Evolutionary conservation across 2,329 filamentous ascomycete genomes (phyloP).

Genomic region (Calonectria fujianensis): DNA sequence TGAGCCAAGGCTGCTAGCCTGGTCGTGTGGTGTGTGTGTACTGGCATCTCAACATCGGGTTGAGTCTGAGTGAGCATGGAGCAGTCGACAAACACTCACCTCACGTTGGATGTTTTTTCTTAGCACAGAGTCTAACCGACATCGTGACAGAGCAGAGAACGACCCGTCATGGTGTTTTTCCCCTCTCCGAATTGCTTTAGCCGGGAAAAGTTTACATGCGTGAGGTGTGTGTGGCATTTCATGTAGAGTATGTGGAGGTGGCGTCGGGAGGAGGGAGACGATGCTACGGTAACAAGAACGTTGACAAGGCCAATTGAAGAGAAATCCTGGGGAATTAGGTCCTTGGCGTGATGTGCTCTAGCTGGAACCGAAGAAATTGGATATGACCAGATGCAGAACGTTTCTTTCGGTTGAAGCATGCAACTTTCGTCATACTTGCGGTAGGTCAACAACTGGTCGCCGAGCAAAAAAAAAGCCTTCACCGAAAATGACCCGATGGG

Average conservation of each 20-base stretch:
- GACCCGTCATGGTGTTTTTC: not conserved
- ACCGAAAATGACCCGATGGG: slow-evolving; percentile 31
- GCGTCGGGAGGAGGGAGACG: slow-evolving; percentile 23
- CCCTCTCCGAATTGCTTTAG: slow-evolving; percentile 16
- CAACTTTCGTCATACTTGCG: not conserved
- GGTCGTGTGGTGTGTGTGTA: slow-evolving; percentile 1
- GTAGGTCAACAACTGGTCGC: slow-evolving; percentile 8
- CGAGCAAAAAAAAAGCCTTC: slow-evolving; percentile 6
- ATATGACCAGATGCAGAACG: slow-evolving; percentile 6
- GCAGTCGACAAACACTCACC: not conserved
- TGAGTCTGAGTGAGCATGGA: not conserved
- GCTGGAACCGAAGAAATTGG: slow-evolving; percentile 1
- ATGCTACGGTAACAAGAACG: slow-evolving; percentile 16
- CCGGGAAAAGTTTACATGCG: slow-evolving; percentile 14
- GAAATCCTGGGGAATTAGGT: slow-evolving; percentile 12
- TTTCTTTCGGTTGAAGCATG: not conserved
- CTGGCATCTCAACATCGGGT: not conserved
- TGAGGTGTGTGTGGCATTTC: slow-evolving; percentile 15
- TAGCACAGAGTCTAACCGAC: not conserved
- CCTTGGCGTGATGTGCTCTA: not conserved
- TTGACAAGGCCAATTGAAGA: slow-evolving; percentile 12
- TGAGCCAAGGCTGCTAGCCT: slow-evolving; percentile 28
- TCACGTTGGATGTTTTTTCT: not conserved
- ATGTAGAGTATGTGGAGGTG: slow-evolving; percentile 15
- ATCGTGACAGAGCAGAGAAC: not conserved